Percentiles rank a stretch among this genome's conserved stretches.
These are phyloP conservation scores for Cladosporium sp. DNA, from an alignment of 2,329 filamentous ascomycete genomes.

Conservation along the genomic window DNA sequence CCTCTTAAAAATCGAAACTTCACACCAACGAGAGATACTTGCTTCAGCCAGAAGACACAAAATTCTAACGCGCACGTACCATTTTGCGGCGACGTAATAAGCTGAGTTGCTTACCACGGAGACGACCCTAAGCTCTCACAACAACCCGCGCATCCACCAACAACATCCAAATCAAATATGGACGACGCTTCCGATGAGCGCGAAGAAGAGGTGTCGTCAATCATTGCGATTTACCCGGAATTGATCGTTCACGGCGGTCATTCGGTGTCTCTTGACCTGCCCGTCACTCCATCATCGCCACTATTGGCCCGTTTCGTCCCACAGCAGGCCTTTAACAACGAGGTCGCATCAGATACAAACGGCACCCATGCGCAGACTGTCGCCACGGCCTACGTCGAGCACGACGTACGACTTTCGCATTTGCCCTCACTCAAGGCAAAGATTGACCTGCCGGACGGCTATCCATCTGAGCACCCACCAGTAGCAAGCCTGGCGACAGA, in stretches of 20 bases:
- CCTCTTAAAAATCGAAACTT: not conserved
- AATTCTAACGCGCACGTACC: not conserved
- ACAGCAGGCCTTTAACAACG: constrained; percentile 10
- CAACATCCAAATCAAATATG: constrained; percentile 28
- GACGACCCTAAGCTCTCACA: not conserved
- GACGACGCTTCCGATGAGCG: constrained; percentile 55
- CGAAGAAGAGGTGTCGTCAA: constrained; percentile 58
- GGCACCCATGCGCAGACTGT: constrained; percentile 8
- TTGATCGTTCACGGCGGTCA: constrained; percentile 52
- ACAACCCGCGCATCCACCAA: not conserved
- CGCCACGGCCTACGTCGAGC: constrained; percentile 26
- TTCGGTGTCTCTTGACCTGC: constrained; percentile 55
- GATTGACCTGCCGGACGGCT: constrained; percentile 55
- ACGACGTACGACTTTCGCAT: constrained; percentile 53
- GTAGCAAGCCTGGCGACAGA: constrained; percentile 50
- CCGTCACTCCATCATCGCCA: constrained; percentile 55
- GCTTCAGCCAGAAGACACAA: not conserved
- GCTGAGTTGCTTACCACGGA: not conserved
- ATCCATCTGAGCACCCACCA: constrained; percentile 56
- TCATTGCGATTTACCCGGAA: constrained; percentile 64
- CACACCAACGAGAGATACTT: not conserved
- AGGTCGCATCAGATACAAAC: constrained; percentile 8
- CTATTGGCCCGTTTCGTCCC: constrained; percentile 42
- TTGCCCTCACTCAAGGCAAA: constrained; percentile 57
- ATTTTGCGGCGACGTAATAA: not conserved